phyloP scores from a whole-genome alignment of 2,329 filamentous ascomycete species.

The Fusarium compactum region DNA sequence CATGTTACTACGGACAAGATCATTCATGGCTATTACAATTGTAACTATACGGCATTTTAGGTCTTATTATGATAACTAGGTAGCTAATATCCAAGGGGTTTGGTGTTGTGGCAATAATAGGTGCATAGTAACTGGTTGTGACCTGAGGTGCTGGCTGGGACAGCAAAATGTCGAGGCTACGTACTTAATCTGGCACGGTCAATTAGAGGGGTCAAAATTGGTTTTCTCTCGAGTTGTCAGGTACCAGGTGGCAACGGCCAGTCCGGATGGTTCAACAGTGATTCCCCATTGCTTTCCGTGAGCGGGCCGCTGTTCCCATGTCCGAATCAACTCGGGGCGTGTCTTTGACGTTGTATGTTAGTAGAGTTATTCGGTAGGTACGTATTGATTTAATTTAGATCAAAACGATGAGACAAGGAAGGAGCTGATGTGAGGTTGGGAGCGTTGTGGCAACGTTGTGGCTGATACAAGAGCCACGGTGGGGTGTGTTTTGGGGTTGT shows the following conservation, averaged over 20 bases:
- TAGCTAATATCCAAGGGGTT: slow-evolving; percentile 2
- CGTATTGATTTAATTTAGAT: neutral
- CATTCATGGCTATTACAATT: slow-evolving; percentile 25
- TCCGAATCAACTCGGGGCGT: slow-evolving; percentile 29
- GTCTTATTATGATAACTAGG: slow-evolving; percentile 32
- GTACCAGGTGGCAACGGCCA: slow-evolving; percentile 23
- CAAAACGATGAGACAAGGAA: slow-evolving; percentile 3
- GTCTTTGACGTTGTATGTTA: neutral
- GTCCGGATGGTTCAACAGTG: neutral
- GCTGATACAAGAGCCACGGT: slow-evolving; percentile 3
- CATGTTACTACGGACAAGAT: slow-evolving; percentile 21
- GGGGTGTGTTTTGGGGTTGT: neutral
- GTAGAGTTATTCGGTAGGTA: neutral
- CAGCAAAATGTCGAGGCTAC: neutral
- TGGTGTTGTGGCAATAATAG: neutral
- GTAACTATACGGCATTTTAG: slow-evolving; percentile 35
- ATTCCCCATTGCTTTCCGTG: slow-evolving; percentile 5
- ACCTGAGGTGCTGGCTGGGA: neutral
- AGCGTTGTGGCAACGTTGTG: slow-evolving; percentile 22
- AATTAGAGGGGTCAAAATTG: neutral
- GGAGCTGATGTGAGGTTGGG: slow-evolving; percentile 28
- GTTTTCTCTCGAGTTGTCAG: neutral
- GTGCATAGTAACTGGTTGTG: neutral
- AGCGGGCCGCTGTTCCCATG: slow-evolving; percentile 12
- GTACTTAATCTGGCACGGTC: neutral